Conservation (phyloP, 106 monocot genomes). For the Dactylorhiza incarnata region DNA sequence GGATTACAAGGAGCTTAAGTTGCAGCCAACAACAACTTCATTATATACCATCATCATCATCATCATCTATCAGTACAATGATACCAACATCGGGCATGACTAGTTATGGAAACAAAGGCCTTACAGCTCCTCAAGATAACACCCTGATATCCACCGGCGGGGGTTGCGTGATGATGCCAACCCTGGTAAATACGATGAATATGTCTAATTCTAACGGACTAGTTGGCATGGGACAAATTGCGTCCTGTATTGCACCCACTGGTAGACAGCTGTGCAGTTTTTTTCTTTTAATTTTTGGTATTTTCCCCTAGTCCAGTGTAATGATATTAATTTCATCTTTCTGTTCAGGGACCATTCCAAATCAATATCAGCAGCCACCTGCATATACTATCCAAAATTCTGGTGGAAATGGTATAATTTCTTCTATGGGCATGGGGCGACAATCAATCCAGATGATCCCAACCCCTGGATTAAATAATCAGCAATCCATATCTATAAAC, state of each 20-base stretch:
- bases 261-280: conserved; percentile 17
- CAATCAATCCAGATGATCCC: conserved; percentile 96
- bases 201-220: conserved; percentile 28
- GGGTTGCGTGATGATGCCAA: conserved; percentile 23
- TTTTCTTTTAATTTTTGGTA: neutral
- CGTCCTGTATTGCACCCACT: conserved; percentile 26
- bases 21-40: conserved; percentile 22
- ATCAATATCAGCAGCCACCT: conserved; percentile 47
- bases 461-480: conserved; percentile 80
- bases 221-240: conserved; percentile 23
- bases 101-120: conserved; percentile 27
- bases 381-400: conserved; percentile 37
- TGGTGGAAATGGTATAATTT: conserved; percentile 33
- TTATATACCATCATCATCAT: conserved; percentile 25
- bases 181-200: conserved; percentile 17
- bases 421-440: conserved; percentile 33
- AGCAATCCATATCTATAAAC: conserved; percentile 33
- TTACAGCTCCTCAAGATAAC: conserved; percentile 22
- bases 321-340: neutral
- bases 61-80: conserved; percentile 57
- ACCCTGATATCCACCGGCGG: conserved; percentile 13
- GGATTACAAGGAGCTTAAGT: conserved; percentile 24
- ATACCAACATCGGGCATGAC: conserved; percentile 80
- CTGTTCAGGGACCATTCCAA: conserved; percentile 30
- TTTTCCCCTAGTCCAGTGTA: neutral